phyloP scores from a whole-genome alignment of 148 eudicot genomes.

The Cornus florida region DNA sequence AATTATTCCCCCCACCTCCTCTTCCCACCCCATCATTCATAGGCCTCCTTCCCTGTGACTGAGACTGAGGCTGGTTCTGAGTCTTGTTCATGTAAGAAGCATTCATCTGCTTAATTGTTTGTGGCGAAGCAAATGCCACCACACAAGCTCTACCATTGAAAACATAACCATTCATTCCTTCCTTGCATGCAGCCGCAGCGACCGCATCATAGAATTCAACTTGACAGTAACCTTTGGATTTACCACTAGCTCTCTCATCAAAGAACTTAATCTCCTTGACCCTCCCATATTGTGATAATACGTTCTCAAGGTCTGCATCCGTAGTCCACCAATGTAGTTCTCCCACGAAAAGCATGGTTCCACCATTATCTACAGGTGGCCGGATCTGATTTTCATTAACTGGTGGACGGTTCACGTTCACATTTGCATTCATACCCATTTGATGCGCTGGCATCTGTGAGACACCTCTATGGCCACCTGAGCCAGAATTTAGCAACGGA shows the following conservation, averaged over 20 bases:
- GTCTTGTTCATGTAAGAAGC: slow-evolving; percentile 61
- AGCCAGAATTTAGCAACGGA: slow-evolving; percentile 27
- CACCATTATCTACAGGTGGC: slow-evolving; percentile 66
- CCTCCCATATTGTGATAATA: slow-evolving; percentile 70
- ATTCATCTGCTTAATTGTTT: slow-evolving; percentile 82
- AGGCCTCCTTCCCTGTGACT: slow-evolving; percentile 67
- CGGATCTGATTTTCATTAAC: slow-evolving; percentile 48
- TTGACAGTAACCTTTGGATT: slow-evolving; percentile 96
- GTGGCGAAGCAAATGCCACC: slow-evolving; percentile 86
- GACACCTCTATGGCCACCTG: slow-evolving; percentile 35
- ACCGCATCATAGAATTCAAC: slow-evolving; percentile 76
- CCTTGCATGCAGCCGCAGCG: slow-evolving; percentile 82
- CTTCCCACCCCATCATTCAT: slow-evolving; percentile 66
- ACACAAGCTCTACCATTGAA: slow-evolving; percentile 93
- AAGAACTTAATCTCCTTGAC: slow-evolving; percentile 91
- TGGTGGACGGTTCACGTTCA: slow-evolving; percentile 36
- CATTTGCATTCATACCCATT: slow-evolving; percentile 41
- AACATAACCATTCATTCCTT: slow-evolving; percentile 75
- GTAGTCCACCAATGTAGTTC: slow-evolving; percentile 99
- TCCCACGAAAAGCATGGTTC: slow-evolving; percentile 87
- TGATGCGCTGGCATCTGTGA: slow-evolving; percentile 44
- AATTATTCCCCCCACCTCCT: slow-evolving; percentile 66
- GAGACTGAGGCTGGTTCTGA: slow-evolving; percentile 63
- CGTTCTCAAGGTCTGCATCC: slow-evolving; percentile 84
- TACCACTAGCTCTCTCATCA: slow-evolving; percentile 97